A percentile compares a stretch with the other conserved stretches of the same genome.
Evolutionary conservation across 192 early-diverging fungal species (phyloP).

Genomic region (Podochytrium sp.): DNA sequence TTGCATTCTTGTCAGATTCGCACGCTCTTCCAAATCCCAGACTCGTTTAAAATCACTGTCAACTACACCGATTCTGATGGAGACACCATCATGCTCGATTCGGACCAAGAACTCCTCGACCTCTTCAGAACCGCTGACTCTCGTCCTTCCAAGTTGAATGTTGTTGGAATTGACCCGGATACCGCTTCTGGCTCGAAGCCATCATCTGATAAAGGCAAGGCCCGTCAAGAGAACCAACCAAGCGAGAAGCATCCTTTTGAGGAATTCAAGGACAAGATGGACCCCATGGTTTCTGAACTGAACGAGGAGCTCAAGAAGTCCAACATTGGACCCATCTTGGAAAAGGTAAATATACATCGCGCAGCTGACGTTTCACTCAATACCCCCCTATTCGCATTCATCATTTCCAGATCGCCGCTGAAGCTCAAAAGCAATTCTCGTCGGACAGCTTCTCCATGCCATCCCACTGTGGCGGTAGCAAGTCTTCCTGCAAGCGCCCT

Average conservation of each 20-base stretch:
- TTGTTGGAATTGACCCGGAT: neutral
- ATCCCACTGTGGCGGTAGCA: neutral
- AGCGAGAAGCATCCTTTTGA: constrained; percentile 5
- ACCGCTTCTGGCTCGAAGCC: neutral
- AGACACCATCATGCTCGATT: constrained; percentile 37
- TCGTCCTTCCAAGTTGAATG: neutral
- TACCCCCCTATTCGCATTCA: neutral
- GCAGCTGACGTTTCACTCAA: neutral
- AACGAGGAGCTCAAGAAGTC: constrained; percentile 27
- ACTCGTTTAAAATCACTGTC: constrained; percentile 15
- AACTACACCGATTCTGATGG: constrained; percentile 35
- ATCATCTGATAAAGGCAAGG: neutral
- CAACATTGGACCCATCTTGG: constrained; percentile 33
- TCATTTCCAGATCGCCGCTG: constrained; percentile 20
- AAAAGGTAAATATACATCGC: constrained; percentile 15
- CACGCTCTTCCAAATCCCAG: constrained; percentile 18
- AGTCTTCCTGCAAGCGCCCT: neutral
- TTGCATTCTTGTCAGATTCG: constrained; percentile 18
- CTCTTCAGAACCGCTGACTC: neutral
- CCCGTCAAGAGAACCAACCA: neutral
- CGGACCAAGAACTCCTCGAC: constrained; percentile 34
- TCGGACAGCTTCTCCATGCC: neutral
- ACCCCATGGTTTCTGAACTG: constrained; percentile 22
- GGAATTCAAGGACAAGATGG: constrained; percentile 20
- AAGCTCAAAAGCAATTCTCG: constrained; percentile 30